These are phyloP conservation scores for Astragalus membranaceus DNA, from an alignment of 306 rosid genomes.

Conservation along the genomic window DNA sequence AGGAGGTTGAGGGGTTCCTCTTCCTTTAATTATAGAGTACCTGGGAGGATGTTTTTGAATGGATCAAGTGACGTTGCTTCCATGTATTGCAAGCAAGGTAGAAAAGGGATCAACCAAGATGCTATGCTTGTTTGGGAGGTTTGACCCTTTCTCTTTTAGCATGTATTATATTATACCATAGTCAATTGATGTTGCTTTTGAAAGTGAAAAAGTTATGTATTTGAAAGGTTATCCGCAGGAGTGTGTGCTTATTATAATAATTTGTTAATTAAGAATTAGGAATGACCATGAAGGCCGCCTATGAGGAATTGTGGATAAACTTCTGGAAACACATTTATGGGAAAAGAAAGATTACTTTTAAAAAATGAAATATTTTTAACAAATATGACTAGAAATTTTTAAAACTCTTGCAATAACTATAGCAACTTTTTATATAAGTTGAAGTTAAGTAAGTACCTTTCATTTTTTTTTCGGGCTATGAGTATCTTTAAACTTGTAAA, in stretches of 20 bases:
- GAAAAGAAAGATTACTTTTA: neutral
- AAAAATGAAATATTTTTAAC: neutral
- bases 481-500: neutral
- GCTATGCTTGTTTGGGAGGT: conserved; percentile 99
- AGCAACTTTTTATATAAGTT: neutral
- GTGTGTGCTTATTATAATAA: neutral
- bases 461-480: neutral
- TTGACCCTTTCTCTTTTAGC: conserved; percentile 2
- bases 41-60: conserved; percentile 64
- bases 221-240: neutral
- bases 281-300: neutral
- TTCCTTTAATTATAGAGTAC: conserved; percentile 40
- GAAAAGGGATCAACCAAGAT: conserved; percentile 87
- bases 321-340: neutral
- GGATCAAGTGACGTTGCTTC: conserved; percentile 69
- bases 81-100: conserved; percentile 76
- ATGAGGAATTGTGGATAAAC: neutral
- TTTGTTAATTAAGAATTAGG: too few species aligned
- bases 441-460: neutral
- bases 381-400: neutral
- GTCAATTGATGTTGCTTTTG: neutral
- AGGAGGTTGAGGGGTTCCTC: conserved; percentile 35
- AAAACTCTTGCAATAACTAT: neutral
- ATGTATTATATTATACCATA: neutral
- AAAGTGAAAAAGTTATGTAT: neutral